phyloP scores from a whole-genome alignment of 805 yeast species.

The Candida dendrica region DNA sequence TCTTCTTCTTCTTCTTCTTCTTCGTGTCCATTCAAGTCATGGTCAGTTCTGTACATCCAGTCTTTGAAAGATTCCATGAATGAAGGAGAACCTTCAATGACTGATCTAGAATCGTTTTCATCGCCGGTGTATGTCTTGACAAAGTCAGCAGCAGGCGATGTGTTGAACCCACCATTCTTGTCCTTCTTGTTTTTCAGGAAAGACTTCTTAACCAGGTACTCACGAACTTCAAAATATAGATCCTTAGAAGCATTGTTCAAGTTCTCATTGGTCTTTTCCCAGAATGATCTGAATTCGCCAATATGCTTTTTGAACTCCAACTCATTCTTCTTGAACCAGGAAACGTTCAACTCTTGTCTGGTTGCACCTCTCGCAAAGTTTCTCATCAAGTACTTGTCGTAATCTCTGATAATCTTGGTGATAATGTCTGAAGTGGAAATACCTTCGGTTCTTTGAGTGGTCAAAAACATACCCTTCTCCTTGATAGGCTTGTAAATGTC shows the following conservation, averaged over 20 bases:
- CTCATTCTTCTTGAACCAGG: constrained; percentile 97
- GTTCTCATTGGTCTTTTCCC: constrained; percentile 67
- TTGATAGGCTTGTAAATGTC: constrained; percentile 93
- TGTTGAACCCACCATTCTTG: neutral
- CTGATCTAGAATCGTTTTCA: constrained; percentile 26
- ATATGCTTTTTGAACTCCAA: constrained; percentile 89
- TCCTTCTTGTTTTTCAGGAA: constrained; percentile 21
- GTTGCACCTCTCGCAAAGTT: constrained; percentile 98
- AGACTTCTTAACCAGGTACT: constrained; percentile 49
- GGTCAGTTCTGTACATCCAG: constrained; percentile 27
- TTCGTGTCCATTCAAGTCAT: constrained; percentile 1
- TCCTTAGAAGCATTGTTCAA: constrained; percentile 72
- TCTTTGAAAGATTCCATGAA: constrained; percentile 24
- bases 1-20: neutral
- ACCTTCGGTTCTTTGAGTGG: constrained; percentile 96
- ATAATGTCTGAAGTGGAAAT: constrained; percentile 93
- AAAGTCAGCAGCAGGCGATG: constrained; percentile 54
- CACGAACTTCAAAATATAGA: constrained; percentile 77
- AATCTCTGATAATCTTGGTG: constrained; percentile 89
- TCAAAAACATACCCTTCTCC: constrained; percentile 80
- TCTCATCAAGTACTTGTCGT: constrained; percentile 93
- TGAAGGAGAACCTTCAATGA: constrained; percentile 14
- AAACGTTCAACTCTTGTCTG: constrained; percentile 89
- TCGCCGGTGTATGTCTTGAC: constrained; percentile 53
- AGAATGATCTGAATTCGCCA: constrained; percentile 76